Percentiles rank a stretch among this genome's conserved stretches.
These are phyloP conservation scores for Tephrocybe sp. DNA, from an alignment of 768 basidiomycete species.

Conservation along the genomic window DNA sequence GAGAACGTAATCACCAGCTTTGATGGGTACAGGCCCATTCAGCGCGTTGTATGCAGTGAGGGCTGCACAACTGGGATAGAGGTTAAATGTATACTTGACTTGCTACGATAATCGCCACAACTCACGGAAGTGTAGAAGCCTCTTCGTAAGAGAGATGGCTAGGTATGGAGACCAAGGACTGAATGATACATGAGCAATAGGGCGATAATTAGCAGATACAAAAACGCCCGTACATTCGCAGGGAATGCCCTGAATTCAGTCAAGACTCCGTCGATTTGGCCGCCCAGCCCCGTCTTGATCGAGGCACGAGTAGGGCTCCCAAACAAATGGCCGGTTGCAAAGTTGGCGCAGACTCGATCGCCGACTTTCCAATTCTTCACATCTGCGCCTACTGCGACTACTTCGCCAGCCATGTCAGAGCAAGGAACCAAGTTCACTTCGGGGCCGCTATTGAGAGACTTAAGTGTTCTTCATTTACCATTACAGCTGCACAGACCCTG, in stretches of 20 bases:
- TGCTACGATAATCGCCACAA: neutral
- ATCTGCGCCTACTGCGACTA: slow-evolving; percentile 44
- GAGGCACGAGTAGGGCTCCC: slow-evolving; percentile 39
- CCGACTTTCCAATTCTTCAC: slow-evolving; percentile 51
- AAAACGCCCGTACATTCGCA: slow-evolving; percentile 32
- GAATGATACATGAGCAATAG: neutral
- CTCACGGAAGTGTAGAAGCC: slow-evolving; percentile 62
- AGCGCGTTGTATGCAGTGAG: slow-evolving; percentile 67
- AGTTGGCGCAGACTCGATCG: slow-evolving; percentile 58
- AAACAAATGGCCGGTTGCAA: no score
- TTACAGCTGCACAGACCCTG: slow-evolving; percentile 22
- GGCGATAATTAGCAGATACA: neutral
- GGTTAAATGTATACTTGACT: neutral
- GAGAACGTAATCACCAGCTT: slow-evolving; percentile 59
- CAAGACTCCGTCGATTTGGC: slow-evolving; percentile 41
- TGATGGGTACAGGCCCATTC: slow-evolving; percentile 45
- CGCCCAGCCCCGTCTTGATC: slow-evolving; percentile 41
- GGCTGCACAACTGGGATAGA: slow-evolving; percentile 47
- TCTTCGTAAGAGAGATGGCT: slow-evolving; percentile 61
- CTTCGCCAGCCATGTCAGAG: no score
- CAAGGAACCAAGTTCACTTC: slow-evolving; percentile 30
- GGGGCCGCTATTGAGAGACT: slow-evolving; percentile 7
- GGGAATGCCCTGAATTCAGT: slow-evolving; percentile 32
- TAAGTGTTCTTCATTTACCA: no score
- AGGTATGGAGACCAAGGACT: slow-evolving; percentile 54